Evolutionary conservation across 345 rosid genomes (phyloP), one percentile per base, ranked within the genome.

Genomic region (Acer yangbiense): DNA sequence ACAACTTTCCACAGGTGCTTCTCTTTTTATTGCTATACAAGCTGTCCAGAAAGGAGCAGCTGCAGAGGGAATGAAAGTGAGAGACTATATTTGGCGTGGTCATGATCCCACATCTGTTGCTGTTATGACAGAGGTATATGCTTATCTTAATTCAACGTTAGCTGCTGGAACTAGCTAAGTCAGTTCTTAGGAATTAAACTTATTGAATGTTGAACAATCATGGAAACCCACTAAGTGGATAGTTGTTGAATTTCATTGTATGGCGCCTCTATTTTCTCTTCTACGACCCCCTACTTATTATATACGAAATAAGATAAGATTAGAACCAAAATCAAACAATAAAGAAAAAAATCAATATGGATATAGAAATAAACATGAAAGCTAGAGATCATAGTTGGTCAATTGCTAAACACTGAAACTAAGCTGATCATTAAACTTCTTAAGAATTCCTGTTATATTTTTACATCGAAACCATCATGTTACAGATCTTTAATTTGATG

Each of bases 61-160:
- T 65, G 93, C 97, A 74, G 99, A 95, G 81, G 98, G 99, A 72
- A 94, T 95, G 99, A 92, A 71, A 67, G 77, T 95, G 73, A 89
- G 93, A 77, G 98, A 95, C 75, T 95, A 88, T 80, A 79, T 95
- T 46, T 95, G 99, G 99, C 98, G 98, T 77, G 99, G 99, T 71
- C 99, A 95, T 91, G 99, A 95, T 87, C 99, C 99, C 62, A 95
- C 99, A 44, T 88, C 99, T 57, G 99, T 95, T 87, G 99, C 99
- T 60, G 99, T 95, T 80, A 95, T 95, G 99, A 94, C 98, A 43
- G 98, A 94, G 97, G 99, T 93, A 82, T 72, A 52, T 48, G n/a
- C 44, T 41, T 71, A 41, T 65, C 52, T 48, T 66, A 64, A 52
- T 66, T 46, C 44, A 44, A 54, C 5, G 20, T 62, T 21, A 25